These are phyloP conservation scores for Gloeopeniophorella convolvens DNA, from an alignment of 768 basidiomycete genomes.

Conservation along the genomic window DNA sequence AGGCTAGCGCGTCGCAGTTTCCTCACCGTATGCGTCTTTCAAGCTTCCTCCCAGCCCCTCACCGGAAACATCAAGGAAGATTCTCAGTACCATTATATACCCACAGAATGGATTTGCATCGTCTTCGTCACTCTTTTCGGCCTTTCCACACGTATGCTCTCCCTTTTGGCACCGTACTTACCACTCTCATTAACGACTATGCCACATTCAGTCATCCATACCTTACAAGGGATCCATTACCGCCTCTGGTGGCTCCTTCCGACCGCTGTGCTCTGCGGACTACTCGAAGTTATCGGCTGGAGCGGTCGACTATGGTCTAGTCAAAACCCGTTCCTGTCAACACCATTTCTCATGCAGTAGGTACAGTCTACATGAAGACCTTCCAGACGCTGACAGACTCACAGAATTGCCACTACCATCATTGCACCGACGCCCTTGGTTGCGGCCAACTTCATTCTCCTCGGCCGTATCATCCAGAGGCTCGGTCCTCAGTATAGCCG, in stretches of 20 bases:
- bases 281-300: constrained; percentile 16
- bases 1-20: too few relatives aligned
- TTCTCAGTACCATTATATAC: constrained; percentile 29
- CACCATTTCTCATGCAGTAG: constrained; percentile 17
- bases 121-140: constrained; percentile 32
- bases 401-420: constrained; percentile 7
- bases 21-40: neutral
- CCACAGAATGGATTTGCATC: constrained; percentile 32
- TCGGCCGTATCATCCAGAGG: constrained; percentile 15
- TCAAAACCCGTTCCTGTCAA: neutral
- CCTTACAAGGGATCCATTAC: constrained; percentile 22
- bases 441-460: constrained; percentile 18
- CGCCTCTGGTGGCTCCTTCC: constrained; percentile 26
- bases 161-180: too few relatives aligned
- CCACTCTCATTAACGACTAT: neutral
- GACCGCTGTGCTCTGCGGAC: constrained; percentile 12
- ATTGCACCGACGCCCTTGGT: constrained; percentile 19
- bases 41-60: constrained; percentile 10
- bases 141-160: constrained; percentile 25
- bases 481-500: constrained; percentile 18
- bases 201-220: neutral
- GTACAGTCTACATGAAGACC: neutral
- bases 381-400: neutral
- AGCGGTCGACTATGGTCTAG: constrained; percentile 15
- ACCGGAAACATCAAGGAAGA: neutral